A percentile compares a stretch with the other conserved stretches of the same genome.
These are phyloP conservation scores for Withania somnifera DNA, from an alignment of 305 asterid genomes.

Conservation along the genomic window DNA sequence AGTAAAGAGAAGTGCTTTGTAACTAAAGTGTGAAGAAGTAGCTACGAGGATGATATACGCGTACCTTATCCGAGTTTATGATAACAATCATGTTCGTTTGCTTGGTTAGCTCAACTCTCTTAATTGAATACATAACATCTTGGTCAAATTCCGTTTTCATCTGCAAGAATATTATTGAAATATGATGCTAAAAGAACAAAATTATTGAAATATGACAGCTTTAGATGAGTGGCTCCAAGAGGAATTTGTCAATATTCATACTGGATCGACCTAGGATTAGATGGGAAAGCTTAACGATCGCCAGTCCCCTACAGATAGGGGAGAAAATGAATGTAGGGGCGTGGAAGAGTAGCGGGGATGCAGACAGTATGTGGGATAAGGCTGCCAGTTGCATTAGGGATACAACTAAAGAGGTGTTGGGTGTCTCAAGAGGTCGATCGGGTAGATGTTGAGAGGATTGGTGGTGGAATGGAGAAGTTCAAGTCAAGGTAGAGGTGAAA, in stretches of 20 bases:
- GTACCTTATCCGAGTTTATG: neutral
- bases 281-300: too few relatives aligned
- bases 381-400: too few relatives aligned
- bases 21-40: neutral
- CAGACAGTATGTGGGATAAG: too few relatives aligned
- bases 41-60: neutral
- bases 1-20: neutral
- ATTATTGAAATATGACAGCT: neutral
- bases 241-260: neutral
- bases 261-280: too few relatives aligned
- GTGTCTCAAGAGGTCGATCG: too few relatives aligned
- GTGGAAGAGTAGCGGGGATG: too few relatives aligned
- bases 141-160: neutral
- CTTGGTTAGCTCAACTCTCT: neutral
- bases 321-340: too few relatives aligned
- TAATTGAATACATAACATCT: neutral
- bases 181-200: neutral
- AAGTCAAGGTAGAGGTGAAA: too few relatives aligned
- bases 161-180: neutral
- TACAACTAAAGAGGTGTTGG: too few relatives aligned
- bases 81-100: neutral
- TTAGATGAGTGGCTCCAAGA: neutral
- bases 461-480: too few relatives aligned
- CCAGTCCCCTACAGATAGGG: too few relatives aligned
- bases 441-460: too few relatives aligned